Evolutionary conservation across 2,329 filamentous ascomycete species (phyloP).

Genomic region (Botrytis cinerea): DNA sequence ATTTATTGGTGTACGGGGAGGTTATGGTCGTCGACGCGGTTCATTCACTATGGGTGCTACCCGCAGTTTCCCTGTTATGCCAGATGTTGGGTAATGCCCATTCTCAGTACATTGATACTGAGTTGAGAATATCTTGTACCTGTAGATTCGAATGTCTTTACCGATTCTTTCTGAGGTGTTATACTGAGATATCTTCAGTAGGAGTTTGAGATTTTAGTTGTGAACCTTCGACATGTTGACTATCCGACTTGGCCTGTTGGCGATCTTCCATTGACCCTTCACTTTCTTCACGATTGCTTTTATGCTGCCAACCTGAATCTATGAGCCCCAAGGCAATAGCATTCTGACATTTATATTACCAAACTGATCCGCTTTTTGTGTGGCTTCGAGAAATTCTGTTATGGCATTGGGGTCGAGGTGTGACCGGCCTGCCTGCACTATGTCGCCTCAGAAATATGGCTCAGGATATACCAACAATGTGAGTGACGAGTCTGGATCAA

Average conservation of each 20-base stretch:
- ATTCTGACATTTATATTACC: no score
- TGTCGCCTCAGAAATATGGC: background rate
- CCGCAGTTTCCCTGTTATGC: background rate
- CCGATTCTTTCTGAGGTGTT: background rate
- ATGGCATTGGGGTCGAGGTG: background rate
- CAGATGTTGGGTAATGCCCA: background rate
- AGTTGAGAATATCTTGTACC: background rate
- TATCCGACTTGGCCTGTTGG: background rate
- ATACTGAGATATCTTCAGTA: no score
- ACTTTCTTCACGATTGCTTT: background rate
- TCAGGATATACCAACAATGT: background rate
- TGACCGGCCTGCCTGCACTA: background rate
- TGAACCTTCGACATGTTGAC: background rate
- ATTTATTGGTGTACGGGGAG: background rate
- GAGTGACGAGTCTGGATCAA: background rate
- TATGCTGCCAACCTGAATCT: background rate
- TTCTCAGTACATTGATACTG: background rate
- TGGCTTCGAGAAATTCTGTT: background rate
- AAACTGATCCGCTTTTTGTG: background rate
- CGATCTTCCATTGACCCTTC: background rate
- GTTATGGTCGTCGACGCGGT: background rate
- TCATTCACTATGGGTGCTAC: no score
- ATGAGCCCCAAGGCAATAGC: background rate
- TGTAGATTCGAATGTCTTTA: background rate
- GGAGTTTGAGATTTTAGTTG: background rate